A percentile compares a stretch with the other conserved stretches of the same genome.
Evolutionary conservation across 768 basidiomycete genomes (phyloP).

Genomic region (Boletus sensibilis): DNA sequence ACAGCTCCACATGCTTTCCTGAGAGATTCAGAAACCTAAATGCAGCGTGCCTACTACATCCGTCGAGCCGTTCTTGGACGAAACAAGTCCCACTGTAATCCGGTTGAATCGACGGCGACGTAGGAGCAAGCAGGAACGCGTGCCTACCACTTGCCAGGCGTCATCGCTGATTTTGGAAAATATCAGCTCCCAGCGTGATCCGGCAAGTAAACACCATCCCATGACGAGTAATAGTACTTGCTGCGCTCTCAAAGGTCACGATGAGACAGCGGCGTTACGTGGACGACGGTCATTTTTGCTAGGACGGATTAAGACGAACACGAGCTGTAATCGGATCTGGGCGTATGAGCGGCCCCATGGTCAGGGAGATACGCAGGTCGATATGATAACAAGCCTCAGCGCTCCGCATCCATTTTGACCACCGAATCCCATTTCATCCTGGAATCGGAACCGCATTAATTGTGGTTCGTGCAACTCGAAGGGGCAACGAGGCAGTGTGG

Average conservation of each 20-base stretch:
- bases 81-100: background rate
- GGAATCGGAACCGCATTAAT: background rate
- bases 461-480: background rate
- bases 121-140: background rate
- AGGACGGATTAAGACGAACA: too few species aligned
- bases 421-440: background rate
- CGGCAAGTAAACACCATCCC: background rate
- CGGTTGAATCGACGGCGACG: background rate
- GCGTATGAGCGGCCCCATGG: background rate
- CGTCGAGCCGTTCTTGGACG: background rate
- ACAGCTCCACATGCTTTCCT: background rate
- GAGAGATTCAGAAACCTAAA: background rate
- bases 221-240: background rate
- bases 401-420: background rate
- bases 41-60: background rate
- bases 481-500: background rate
- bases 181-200: background rate
- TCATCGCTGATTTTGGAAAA: background rate
- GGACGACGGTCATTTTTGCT: background rate
- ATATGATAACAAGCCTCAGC: background rate
- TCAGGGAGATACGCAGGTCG: background rate
- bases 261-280: background rate
- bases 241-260: background rate
- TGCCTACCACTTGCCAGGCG: background rate
- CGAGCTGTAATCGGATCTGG: background rate